A percentile compares a stretch with the other conserved stretches of the same genome.
phyloP scores from a whole-genome alignment of 176 grass and related monocot genomes.

The Eleusine indica region DNA sequence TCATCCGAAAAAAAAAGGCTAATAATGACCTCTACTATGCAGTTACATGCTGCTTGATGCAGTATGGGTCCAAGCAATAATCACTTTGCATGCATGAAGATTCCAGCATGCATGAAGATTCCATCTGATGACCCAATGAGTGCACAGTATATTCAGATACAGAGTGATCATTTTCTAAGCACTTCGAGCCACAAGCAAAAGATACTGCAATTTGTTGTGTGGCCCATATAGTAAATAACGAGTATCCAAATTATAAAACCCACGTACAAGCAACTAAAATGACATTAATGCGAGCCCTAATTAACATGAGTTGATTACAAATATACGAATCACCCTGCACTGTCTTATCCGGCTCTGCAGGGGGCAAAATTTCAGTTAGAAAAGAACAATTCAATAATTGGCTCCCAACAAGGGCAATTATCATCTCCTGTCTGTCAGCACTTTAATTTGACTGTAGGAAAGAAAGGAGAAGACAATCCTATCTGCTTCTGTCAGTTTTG shows the following conservation, averaged over 20 bases:
- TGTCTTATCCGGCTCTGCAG: conserved; percentile 14
- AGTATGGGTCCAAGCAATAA: background rate
- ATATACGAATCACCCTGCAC: background rate
- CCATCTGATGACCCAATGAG: conserved; percentile 14
- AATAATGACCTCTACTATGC: background rate
- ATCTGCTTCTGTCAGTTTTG: background rate
- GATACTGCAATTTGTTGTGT: conserved; percentile 30
- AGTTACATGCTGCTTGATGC: background rate
- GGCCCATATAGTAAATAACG: background rate
- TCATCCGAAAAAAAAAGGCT: background rate
- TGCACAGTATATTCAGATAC: conserved; percentile 33
- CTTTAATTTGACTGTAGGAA: background rate
- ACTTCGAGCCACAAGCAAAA: conserved; percentile 25
- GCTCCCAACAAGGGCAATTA: conserved; percentile 21
- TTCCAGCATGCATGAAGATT: conserved; percentile 43
- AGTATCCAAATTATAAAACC: conserved; percentile 3
- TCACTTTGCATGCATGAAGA: conserved; percentile 30
- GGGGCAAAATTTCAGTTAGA: background rate
- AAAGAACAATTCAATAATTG: conserved; percentile 1
- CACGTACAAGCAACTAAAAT: conserved; percentile 42
- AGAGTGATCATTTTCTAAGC: conserved; percentile 16
- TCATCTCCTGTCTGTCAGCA: conserved; percentile 1
- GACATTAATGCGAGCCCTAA: conserved; percentile 5
- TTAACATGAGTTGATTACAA: background rate
- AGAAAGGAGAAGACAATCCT: background rate